phyloP scores from a whole-genome alignment of 768 basidiomycete genomes.

The Obba rivulosa region DNA sequence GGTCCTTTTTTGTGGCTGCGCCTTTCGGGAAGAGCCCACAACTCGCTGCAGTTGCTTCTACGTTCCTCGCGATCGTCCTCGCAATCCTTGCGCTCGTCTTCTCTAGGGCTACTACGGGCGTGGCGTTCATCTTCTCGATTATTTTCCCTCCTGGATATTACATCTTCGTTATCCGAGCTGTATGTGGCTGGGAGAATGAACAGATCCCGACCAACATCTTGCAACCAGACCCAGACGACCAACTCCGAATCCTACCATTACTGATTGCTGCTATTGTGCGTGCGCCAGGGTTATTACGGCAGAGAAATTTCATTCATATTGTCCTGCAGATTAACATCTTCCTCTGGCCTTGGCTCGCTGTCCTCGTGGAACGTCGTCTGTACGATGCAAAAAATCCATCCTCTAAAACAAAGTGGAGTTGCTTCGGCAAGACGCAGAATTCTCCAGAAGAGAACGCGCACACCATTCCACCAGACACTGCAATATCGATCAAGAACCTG shows the following conservation, averaged over 20 bases:
- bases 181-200: conserved; percentile 64
- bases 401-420: conserved; percentile 21
- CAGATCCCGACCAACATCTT: conserved; percentile 48
- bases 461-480: conserved; percentile 32
- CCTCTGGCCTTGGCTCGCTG: conserved; percentile 66
- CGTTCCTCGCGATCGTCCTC: conserved; percentile 60
- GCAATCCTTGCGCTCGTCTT: conserved; percentile 63
- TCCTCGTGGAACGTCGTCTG: conserved; percentile 50
- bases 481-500: conserved; percentile 59
- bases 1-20: conserved; percentile 65
- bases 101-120: conserved; percentile 30
- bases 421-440: conserved; percentile 12
- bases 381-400: conserved; percentile 53
- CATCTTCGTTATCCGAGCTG: conserved; percentile 61
- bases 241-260: conserved; percentile 49
- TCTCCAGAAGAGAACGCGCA: conserved; percentile 16
- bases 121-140: conserved; percentile 58
- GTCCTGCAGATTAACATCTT: conserved; percentile 56
- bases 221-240: conserved; percentile 54
- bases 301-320: background rate
- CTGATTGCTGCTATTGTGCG: conserved; percentile 62
- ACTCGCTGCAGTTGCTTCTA: conserved; percentile 61
- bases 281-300: conserved; percentile 1
- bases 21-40: conserved; percentile 73
- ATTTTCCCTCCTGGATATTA: conserved; percentile 76